These are phyloP conservation scores for Phtheirospermum japonicum DNA, from an alignment of 257 asterid genomes.

Conservation along the genomic window DNA sequence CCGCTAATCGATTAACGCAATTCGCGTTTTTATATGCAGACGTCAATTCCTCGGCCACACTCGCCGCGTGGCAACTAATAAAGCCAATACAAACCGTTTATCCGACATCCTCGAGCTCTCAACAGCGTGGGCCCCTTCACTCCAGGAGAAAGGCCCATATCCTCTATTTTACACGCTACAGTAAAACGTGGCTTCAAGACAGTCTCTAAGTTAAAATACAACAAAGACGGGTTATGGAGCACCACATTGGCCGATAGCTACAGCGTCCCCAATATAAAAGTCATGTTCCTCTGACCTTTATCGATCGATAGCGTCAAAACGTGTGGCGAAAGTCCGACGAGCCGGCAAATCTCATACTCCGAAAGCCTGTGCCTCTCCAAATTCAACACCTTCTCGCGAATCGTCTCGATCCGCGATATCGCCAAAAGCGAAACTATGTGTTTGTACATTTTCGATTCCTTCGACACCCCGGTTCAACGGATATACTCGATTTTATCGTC, in stretches of 20 bases:
- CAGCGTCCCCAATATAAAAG: conserved; percentile 59
- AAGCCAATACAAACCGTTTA: conserved; percentile 51
- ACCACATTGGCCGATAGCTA: conserved; percentile 51
- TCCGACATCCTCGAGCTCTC: conserved; percentile 78
- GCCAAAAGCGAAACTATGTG: conserved; percentile 70
- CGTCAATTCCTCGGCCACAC: conserved; percentile 50
- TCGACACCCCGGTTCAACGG: conserved; percentile 54
- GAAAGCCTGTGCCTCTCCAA: conserved; percentile 65
- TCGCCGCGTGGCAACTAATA: conserved; percentile 51
- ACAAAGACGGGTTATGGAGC: conserved; percentile 44
- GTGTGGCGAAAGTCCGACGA: conserved; percentile 64
- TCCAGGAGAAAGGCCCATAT: conserved; percentile 63
- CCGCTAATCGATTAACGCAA: conserved; percentile 64
- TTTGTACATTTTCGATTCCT: conserved; percentile 61
- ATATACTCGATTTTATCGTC: conserved; percentile 62
- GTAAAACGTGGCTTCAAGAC: conserved; percentile 59
- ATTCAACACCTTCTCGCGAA: conserved; percentile 56
- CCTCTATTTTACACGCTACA: conserved; percentile 62
- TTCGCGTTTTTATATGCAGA: conserved; percentile 44
- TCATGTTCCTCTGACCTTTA: conserved; percentile 80
- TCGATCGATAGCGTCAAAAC: conserved; percentile 64
- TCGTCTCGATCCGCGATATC: conserved; percentile 64
- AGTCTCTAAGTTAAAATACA: conserved; percentile 56
- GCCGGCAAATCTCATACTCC: conserved; percentile 54
- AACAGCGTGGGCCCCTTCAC: conserved; percentile 58